phyloP scores from a whole-genome alignment of 176 grass and related monocot genomes.

The Carex littledalei region DNA sequence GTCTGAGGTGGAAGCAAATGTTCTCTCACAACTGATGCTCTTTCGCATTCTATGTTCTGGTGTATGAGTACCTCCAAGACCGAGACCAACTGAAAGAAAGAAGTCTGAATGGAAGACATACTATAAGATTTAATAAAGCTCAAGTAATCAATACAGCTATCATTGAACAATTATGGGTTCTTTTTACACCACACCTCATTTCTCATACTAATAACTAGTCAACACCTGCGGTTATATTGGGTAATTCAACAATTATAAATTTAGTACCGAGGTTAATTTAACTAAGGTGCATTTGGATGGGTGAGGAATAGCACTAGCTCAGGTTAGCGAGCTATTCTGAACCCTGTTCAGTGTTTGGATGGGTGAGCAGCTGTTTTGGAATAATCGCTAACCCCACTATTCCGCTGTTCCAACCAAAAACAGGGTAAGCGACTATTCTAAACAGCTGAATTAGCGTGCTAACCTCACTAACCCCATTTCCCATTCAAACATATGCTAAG shows the following conservation, averaged over 20 bases:
- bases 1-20: constrained; percentile 62
- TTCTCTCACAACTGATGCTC: constrained; percentile 85
- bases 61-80: constrained; percentile 76
- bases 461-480: too few species aligned
- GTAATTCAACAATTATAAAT: not conserved
- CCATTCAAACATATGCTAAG: not conserved
- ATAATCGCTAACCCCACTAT: too few species aligned
- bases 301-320: too few species aligned
- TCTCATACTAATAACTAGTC: not conserved
- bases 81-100: constrained; percentile 93
- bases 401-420: too few species aligned
- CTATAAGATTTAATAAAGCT: constrained; percentile 12
- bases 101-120: constrained; percentile 57
- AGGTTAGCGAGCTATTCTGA: too few species aligned
- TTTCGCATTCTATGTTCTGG: constrained; percentile 76
- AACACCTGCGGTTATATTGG: not conserved
- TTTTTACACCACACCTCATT: not conserved
- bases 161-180: not conserved
- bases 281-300: too few species aligned
- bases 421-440: too few species aligned
- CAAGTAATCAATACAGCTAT: not conserved
- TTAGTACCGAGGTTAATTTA: not conserved
- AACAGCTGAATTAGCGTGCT: too few species aligned
- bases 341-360: too few species aligned
- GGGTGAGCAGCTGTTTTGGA: too few species aligned